These are phyloP conservation scores for Cadophora malorum DNA, from an alignment of 2,329 filamentous ascomycete genomes.

Conservation along the genomic window DNA sequence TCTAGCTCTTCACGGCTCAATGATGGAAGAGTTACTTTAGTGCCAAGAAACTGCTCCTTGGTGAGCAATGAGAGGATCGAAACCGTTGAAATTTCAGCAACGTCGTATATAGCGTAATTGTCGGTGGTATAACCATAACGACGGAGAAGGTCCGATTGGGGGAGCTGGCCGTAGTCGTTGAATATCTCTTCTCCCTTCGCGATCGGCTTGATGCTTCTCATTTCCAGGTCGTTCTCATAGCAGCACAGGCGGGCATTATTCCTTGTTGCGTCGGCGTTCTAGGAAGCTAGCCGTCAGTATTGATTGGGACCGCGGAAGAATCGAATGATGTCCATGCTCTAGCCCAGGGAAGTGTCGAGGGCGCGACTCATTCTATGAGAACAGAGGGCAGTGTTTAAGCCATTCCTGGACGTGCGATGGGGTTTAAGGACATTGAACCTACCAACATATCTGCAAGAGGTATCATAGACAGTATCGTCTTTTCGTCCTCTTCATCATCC, in stretches of 20 bases:
- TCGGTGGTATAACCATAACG: conserved; percentile 72
- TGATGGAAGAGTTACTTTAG: conserved; percentile 31
- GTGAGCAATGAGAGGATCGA: conserved; percentile 49
- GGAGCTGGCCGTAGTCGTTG: conserved; percentile 72
- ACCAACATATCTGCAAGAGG: conserved; percentile 29
- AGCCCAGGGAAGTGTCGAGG: not conserved
- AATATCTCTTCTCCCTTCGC: conserved; percentile 65
- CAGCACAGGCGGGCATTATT: conserved; percentile 61
- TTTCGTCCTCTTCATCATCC: conserved; percentile 54
- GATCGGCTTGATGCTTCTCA: conserved; percentile 67
- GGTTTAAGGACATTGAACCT: not conserved
- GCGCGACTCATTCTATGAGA: too few relatives aligned
- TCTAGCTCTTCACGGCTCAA: conserved; percentile 39
- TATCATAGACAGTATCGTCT: conserved; percentile 66
- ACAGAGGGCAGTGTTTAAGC: too few relatives aligned
- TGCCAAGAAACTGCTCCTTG: not conserved
- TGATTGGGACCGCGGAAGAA: not conserved
- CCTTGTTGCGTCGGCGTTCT: conserved; percentile 68
- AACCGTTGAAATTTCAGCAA: conserved; percentile 65
- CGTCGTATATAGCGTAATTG: conserved; percentile 69
- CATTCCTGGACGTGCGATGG: too few relatives aligned
- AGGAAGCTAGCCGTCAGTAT: conserved; percentile 2
- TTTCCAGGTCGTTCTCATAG: conserved; percentile 55
- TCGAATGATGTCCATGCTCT: not conserved
- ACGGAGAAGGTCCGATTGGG: conserved; percentile 69